A percentile compares a stretch with the other conserved stretches of the same genome.
Conservation (phyloP, 2,329 filamentous ascomycete species). For the Dothidotthia symphoricarpi region DNA sequence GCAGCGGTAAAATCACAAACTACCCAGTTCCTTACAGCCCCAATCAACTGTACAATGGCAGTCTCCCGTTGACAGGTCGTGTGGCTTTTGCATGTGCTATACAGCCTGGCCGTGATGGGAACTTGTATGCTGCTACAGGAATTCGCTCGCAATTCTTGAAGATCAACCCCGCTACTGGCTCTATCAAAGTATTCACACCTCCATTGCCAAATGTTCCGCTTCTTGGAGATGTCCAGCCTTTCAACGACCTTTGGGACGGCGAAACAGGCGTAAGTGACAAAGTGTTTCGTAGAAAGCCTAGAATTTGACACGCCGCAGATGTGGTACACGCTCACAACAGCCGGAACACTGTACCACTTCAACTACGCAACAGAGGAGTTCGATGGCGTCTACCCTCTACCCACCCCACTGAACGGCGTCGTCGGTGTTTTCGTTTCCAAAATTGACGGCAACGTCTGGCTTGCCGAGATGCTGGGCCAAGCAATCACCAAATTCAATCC, state of each 20-base stretch:
- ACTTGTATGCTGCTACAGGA: constrained; percentile 10
- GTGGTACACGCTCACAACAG: constrained; percentile 13
- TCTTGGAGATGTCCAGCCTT: constrained; percentile 9
- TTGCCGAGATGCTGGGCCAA: constrained; percentile 11
- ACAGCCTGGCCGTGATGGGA: constrained; percentile 5
- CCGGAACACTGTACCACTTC: constrained; percentile 11
- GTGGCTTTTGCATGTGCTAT: constrained; percentile 11
- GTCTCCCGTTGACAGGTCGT: constrained; percentile 5
- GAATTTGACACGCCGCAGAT: constrained; percentile 2
- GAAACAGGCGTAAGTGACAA: constrained; percentile 2
- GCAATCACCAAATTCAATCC: constrained; percentile 11
- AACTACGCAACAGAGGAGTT: constrained; percentile 10
- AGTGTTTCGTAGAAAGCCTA: background rate
- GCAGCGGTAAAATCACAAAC: constrained; percentile 7
- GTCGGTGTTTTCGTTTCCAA: constrained; percentile 8
- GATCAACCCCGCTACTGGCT: constrained; percentile 5
- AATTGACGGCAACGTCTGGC: constrained; percentile 10
- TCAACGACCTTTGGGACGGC: constrained; percentile 9
- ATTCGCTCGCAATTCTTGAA: constrained; percentile 10
- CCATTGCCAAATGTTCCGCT: constrained; percentile 9
- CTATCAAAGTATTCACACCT: constrained; percentile 11
- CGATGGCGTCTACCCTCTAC: constrained; percentile 11
- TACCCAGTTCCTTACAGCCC: constrained; percentile 8
- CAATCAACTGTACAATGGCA: constrained; percentile 7
- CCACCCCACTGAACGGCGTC: constrained; percentile 9